These are phyloP conservation scores for Eremothecium cymbalariae DNA, from an alignment of 1,139 yeast species.

Conservation along the genomic window DNA sequence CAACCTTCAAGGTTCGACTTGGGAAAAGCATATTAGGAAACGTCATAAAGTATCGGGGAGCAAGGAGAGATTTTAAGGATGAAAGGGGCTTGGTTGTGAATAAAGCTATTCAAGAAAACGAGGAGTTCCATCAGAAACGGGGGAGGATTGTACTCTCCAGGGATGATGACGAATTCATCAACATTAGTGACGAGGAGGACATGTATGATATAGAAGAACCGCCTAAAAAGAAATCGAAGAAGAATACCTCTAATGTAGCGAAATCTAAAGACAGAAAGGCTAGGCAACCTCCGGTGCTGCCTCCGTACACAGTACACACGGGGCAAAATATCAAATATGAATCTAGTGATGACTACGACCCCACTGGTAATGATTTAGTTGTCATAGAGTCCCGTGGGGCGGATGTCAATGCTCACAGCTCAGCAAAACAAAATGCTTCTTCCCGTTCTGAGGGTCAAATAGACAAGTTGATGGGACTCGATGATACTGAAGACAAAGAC, in stretches of 20 bases:
- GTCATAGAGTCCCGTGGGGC: neutral
- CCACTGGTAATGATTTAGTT: neutral
- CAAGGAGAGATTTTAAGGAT: conserved; percentile 70
- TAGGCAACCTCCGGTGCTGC: too few species aligned
- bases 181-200: conserved; percentile 22
- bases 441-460: too few species aligned
- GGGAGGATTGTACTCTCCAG: conserved; percentile 19
- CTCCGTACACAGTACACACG: too few species aligned
- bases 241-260: too few species aligned
- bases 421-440: too few species aligned
- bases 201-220: conserved; percentile 20
- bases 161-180: conserved; percentile 20
- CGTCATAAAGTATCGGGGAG: conserved; percentile 68
- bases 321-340: too few species aligned
- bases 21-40: conserved; percentile 77
- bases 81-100: conserved; percentile 59
- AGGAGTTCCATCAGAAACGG: conserved; percentile 25
- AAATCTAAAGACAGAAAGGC: too few species aligned
- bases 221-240: conserved; percentile 17
- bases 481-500: conserved; percentile 20
- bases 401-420: too few species aligned
- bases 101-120: conserved; percentile 42
- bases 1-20: conserved; percentile 57
- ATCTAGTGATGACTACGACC: conserved; percentile 1
- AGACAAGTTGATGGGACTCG: conserved; percentile 33